A percentile compares a stretch with the other conserved stretches of the same genome.
phyloP scores from a whole-genome alignment of 805 yeast genomes.

The Candida wancherniae region DNA sequence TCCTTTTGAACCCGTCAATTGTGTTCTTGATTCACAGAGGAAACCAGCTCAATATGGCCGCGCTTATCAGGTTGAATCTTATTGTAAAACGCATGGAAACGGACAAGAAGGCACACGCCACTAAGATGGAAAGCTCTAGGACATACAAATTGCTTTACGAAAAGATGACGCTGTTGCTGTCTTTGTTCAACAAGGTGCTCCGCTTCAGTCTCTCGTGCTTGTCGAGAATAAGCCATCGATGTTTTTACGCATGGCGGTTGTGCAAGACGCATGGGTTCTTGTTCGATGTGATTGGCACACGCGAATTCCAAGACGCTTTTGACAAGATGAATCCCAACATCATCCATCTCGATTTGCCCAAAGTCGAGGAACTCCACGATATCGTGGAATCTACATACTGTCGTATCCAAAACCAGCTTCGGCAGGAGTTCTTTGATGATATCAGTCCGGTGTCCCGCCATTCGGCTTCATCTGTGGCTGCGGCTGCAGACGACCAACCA shows the following conservation, averaged over 20 bases:
- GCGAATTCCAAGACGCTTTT: slow-evolving; percentile 2
- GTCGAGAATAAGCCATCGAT: slow-evolving; percentile 12
- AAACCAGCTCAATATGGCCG: slow-evolving; percentile 23
- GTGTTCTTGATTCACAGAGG: slow-evolving; percentile 32
- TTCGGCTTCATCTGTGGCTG: too few species aligned
- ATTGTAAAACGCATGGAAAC: slow-evolving; percentile 20
- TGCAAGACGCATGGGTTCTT: slow-evolving; percentile 11
- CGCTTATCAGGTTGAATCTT: slow-evolving; percentile 22
- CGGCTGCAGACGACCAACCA: too few species aligned
- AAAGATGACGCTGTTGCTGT: slow-evolving; percentile 32
- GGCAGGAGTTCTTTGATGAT: too few species aligned
- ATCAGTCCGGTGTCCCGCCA: too few species aligned
- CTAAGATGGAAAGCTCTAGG: slow-evolving; percentile 12
- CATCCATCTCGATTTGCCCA: slow-evolving; percentile 1
- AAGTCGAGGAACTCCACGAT: slow-evolving; percentile 9
- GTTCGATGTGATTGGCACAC: slow-evolving; percentile 3
- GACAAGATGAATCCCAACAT: slow-evolving; percentile 1
- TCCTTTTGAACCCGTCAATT: slow-evolving; percentile 38
- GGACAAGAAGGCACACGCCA: slow-evolving; percentile 17
- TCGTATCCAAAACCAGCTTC: too few species aligned
- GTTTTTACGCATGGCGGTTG: slow-evolving; percentile 16
- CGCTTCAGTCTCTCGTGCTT: slow-evolving; percentile 9
- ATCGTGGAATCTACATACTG: slow-evolving; percentile 6
- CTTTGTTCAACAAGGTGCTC: slow-evolving; percentile 20
- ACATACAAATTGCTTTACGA: slow-evolving; percentile 20